Conservation (phyloP, 2,329 filamentous ascomycete genomes). For the Trichoderma hamatum region DNA sequence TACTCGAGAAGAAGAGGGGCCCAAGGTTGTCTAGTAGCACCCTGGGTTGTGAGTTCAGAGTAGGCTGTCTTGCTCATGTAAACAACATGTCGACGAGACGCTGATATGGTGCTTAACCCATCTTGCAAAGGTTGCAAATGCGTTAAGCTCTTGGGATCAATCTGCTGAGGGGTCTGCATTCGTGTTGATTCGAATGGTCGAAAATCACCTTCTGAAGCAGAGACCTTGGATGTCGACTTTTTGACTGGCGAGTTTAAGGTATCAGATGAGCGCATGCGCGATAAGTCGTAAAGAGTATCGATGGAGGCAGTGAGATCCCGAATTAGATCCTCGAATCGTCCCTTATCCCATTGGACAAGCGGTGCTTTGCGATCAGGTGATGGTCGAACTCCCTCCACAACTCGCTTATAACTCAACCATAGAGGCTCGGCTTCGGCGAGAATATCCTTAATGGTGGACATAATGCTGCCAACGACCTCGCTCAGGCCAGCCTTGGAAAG, state of each 20-base stretch:
- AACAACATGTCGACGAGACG: slow-evolving; percentile 50
- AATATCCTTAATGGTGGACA: slow-evolving; percentile 80
- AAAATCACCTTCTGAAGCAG: slow-evolving; percentile 46
- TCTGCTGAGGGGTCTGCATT: slow-evolving; percentile 63
- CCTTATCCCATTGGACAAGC: slow-evolving; percentile 67
- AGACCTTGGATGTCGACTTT: slow-evolving; percentile 39
- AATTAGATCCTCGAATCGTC: slow-evolving; percentile 74
- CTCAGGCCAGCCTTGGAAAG: slow-evolving; percentile 74
- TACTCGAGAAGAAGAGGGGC: slow-evolving; percentile 71
- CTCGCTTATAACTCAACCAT: slow-evolving; percentile 62
- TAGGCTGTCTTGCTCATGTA: slow-evolving; percentile 56
- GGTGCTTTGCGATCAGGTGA: slow-evolving; percentile 57
- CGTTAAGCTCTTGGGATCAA: slow-evolving; percentile 58
- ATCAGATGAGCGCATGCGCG: slow-evolving; percentile 61
- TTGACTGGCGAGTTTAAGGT: slow-evolving; percentile 39
- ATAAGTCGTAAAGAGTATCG: slow-evolving; percentile 78
- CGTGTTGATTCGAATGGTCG: slow-evolving; percentile 61
- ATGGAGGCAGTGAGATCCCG: slow-evolving; percentile 76
- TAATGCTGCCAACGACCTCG: slow-evolving; percentile 76
- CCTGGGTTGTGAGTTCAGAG: slow-evolving; percentile 48
- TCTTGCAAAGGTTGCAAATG: slow-evolving; percentile 50
- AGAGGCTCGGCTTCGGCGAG: slow-evolving; percentile 75
- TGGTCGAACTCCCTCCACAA: slow-evolving; percentile 44
- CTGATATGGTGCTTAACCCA: slow-evolving; percentile 32
- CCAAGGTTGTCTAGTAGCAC: slow-evolving; percentile 49